Percentiles rank a stretch among this genome's conserved stretches.
phyloP scores from a whole-genome alignment of 2,329 filamentous ascomycete species.

The Talaromyces sp. region DNA sequence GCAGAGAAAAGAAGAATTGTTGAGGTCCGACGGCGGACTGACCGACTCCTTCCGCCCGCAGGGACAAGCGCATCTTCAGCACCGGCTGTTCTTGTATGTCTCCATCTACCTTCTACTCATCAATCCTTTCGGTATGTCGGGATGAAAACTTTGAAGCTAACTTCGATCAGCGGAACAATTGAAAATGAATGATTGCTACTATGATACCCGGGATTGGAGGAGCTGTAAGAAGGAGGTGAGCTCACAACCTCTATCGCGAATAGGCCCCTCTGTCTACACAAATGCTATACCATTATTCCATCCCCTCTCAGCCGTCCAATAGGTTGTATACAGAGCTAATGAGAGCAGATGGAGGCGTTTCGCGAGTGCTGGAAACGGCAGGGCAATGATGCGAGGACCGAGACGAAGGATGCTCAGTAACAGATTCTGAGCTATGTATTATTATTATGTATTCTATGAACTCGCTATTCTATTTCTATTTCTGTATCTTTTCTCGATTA shows the following conservation, averaged over 20 bases:
- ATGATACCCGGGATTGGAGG: constrained; percentile 93
- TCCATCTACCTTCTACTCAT: no score
- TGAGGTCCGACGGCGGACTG: constrained; percentile 12
- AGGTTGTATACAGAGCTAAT: neutral
- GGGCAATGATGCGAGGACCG: constrained; percentile 80
- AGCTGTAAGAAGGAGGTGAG: constrained; percentile 82
- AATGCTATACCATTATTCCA: no score
- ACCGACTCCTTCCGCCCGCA: constrained; percentile 39
- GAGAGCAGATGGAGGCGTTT: constrained; percentile 72
- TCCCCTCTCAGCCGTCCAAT: no score
- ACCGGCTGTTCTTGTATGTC: constrained; percentile 81
- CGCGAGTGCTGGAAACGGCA: constrained; percentile 87
- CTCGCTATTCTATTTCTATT: neutral
- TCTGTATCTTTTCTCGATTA: no score
- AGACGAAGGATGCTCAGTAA: constrained; percentile 63
- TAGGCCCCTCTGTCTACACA: neutral
- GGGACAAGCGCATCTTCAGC: constrained; percentile 97
- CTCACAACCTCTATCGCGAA: neutral
- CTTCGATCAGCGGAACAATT: constrained; percentile 69
- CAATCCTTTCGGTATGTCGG: neutral
- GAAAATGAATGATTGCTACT: constrained; percentile 93
- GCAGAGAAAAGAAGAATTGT: neutral
- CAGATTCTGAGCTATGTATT: neutral
- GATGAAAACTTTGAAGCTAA: neutral
- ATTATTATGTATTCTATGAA: neutral